Evolutionary conservation across 1,284 basidiomycete species (phyloP), one percentile per base, ranked within the genome.

Genomic region (Inonotus hispidus): DNA sequence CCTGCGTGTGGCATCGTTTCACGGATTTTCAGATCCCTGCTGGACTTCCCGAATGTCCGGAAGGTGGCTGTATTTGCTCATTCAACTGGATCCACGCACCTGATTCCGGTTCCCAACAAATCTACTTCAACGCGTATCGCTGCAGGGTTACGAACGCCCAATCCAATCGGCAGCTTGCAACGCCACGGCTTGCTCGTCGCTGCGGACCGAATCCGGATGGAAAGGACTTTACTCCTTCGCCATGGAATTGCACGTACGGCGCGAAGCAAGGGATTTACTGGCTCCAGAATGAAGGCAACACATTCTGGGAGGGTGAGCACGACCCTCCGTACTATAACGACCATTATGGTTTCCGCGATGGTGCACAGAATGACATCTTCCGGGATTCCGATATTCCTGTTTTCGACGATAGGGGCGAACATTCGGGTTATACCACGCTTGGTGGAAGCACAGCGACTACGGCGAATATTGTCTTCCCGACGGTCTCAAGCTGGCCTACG

Each of bases 101-200:
- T 6, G 74, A 81, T 61, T 75, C 75, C 37, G 79, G 80, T 41
- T 64, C 73, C 13, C 75, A 78, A 67, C 79, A 82, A 66, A 80
- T 80, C 65, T 91, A 88, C 74, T 88, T 90, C 84, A 87, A 81
- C 56, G 83, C 83, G 25, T 91, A 90, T 79, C 81, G 83, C 66
- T 92, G 90, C 75, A 79, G 81, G 53, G 74, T 91, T 49, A 82
- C 82, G 1, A 78, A 79, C 50, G 74, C 83, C 0, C 79, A 74
- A 5, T 82, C 83, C n/a, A 75, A 67, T 6, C 76, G 80, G 1
- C 71, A 79, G 0, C 69, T 88, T 27, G 82, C 82, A 3, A 75
- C 75, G 29, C 73, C 85, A 37, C 71, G 81, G 64, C 68, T 84
- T 14, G 68, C 85, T 39, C 77, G 83, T 43, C 79, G 83, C 41